These are phyloP conservation scores for Ceratocystis lukuohia DNA, from an alignment of 2,329 filamentous ascomycete genomes.

Conservation along the genomic window DNA sequence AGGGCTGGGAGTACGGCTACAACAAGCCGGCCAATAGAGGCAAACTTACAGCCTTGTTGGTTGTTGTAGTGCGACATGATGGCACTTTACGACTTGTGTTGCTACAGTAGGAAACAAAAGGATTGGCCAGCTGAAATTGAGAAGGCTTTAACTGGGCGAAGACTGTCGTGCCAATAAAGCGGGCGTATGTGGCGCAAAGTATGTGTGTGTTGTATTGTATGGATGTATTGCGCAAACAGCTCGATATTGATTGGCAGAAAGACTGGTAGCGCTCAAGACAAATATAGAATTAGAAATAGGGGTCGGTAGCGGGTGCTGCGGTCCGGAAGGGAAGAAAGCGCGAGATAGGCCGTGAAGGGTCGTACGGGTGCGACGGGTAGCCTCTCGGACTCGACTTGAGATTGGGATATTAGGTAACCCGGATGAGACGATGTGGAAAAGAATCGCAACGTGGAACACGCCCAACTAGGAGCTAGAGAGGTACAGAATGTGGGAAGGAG, in stretches of 20 bases:
- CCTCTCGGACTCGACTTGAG: not conserved
- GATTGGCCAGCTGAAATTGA: not conserved
- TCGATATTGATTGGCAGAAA: not conserved
- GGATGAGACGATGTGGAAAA: not conserved
- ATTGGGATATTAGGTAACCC: not conserved
- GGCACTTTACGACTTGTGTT: not conserved
- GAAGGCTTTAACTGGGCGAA: not conserved
- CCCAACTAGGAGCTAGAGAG: not conserved
- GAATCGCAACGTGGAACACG: not conserved
- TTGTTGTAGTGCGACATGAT: constrained; percentile 18
- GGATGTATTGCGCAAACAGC: too few species aligned
- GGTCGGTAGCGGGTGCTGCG: not conserved
- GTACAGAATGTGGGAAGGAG: not conserved
- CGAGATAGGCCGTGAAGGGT: not conserved
- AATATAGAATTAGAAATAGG: not conserved
- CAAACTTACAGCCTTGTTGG: constrained; percentile 17
- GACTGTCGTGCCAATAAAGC: not conserved
- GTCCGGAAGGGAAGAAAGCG: not conserved
- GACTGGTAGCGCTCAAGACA: not conserved
- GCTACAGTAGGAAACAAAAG: not conserved
- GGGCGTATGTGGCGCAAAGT: constrained; percentile 1
- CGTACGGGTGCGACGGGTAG: not conserved
- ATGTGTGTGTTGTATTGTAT: not conserved
- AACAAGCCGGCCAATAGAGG: not conserved
- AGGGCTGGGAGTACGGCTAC: not conserved